These are phyloP conservation scores for Pseudocercospora macadamiae DNA, from an alignment of 2,329 filamentous ascomycete species.

Conservation along the genomic window DNA sequence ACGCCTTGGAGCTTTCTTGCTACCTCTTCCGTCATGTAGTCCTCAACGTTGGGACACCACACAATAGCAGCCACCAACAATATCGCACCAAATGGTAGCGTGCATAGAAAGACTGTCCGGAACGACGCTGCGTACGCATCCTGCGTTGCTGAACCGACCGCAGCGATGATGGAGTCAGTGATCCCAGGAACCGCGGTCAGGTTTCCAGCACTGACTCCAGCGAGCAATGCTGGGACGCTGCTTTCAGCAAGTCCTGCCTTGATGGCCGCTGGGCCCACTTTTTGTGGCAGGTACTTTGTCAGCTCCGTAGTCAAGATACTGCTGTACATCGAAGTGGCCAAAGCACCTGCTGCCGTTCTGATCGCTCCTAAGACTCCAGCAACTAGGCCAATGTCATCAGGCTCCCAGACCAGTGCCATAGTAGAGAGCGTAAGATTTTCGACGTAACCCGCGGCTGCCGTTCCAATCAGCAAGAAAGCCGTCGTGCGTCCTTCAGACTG, in stretches of 20 bases:
- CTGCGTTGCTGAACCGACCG: constrained; percentile 14
- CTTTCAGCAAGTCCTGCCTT: constrained; percentile 17
- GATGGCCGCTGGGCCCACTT: constrained; percentile 14
- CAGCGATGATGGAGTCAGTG: background rate
- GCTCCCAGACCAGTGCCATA: constrained; percentile 23
- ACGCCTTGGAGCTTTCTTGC: constrained; percentile 22
- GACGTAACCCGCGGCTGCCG: constrained; percentile 18
- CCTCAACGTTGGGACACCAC: constrained; percentile 22
- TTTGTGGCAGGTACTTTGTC: constrained; percentile 12
- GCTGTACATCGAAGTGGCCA: constrained; percentile 25
- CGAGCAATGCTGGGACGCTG: constrained; percentile 20
- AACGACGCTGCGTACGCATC: constrained; percentile 17
- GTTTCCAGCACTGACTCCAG: constrained; percentile 9
- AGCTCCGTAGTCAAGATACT: constrained; percentile 18
- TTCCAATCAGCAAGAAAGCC: constrained; percentile 18
- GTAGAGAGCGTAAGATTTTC: constrained; percentile 23
- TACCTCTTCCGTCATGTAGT: constrained; percentile 24
- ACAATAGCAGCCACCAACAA: constrained; percentile 17
- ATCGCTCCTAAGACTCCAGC: constrained; percentile 19
- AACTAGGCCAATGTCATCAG: constrained; percentile 22
- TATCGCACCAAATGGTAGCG: constrained; percentile 20
- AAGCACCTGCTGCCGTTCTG: constrained; percentile 16
- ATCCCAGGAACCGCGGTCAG: constrained; percentile 17
- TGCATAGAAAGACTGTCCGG: constrained; percentile 22
- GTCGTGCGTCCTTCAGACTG: constrained; percentile 11